Percentiles rank a stretch among this genome's conserved stretches.
Conservation (phyloP, 2,329 filamentous ascomycete species). For the Colletotrichum ledebouriae region DNA sequence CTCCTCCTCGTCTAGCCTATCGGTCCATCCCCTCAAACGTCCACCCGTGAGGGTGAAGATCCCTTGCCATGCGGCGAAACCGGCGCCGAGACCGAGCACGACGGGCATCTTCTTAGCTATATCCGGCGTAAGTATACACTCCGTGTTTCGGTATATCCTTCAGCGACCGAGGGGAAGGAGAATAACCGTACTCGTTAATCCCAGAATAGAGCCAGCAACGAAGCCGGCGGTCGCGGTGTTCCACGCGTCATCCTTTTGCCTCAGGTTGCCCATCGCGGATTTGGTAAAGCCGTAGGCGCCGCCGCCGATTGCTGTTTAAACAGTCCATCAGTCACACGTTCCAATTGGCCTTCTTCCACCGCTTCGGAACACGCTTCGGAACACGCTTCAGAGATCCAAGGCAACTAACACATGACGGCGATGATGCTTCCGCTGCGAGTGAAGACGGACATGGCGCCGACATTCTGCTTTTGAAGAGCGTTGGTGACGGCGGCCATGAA, state of each 20-base stretch:
- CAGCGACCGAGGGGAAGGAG: slow-evolving; percentile 29
- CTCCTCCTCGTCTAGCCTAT: slow-evolving; percentile 73
- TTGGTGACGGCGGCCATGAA: slow-evolving; percentile 86
- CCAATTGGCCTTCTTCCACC: background rate
- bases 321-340: slow-evolving; percentile 10
- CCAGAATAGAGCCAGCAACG: slow-evolving; percentile 78
- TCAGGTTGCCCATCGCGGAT: slow-evolving; percentile 84
- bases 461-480: slow-evolving; percentile 84
- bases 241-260: slow-evolving; percentile 84
- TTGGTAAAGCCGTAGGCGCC: slow-evolving; percentile 83
- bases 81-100: slow-evolving; percentile 75
- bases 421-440: slow-evolving; percentile 83
- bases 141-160: slow-evolving; percentile 6
- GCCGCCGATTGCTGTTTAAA: slow-evolving; percentile 74
- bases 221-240: slow-evolving; percentile 84
- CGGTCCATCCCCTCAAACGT: slow-evolving; percentile 60
- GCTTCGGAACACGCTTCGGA: background rate
- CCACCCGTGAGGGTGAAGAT: slow-evolving; percentile 78
- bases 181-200: slow-evolving; percentile 74
- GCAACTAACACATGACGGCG: slow-evolving; percentile 50
- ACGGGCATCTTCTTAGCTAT: slow-evolving; percentile 71
- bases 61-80: slow-evolving; percentile 69
- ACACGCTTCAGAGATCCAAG: background rate
- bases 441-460: slow-evolving; percentile 85
- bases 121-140: slow-evolving; percentile 26